phyloP scores from a whole-genome alignment of 352 stramenopile genomes.

The Pythium scleroteichum region DNA sequence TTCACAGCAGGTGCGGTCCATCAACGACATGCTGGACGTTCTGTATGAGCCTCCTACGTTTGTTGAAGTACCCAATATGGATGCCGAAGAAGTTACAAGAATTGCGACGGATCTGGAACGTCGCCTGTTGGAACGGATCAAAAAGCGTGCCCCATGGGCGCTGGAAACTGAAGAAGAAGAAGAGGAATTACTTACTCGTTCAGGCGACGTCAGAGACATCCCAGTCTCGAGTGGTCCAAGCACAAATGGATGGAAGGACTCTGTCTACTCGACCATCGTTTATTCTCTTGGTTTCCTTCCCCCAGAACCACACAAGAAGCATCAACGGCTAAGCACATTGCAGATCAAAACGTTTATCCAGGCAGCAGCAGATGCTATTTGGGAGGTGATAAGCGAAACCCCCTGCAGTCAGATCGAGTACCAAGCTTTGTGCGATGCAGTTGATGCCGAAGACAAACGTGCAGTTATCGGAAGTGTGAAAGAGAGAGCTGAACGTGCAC shows the following conservation, averaged over 20 bases:
- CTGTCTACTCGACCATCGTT: slow-evolving; percentile 64
- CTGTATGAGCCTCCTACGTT: slow-evolving; percentile 66
- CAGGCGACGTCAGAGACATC: slow-evolving; percentile 16
- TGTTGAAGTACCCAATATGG: slow-evolving; percentile 67
- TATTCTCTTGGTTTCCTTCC: slow-evolving; percentile 73
- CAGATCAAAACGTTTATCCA: slow-evolving; percentile 89
- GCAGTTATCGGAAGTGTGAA: slow-evolving; percentile 35
- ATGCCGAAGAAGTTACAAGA: slow-evolving; percentile 44
- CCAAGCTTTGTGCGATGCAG: slow-evolving; percentile 71
- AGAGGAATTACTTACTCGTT: slow-evolving; percentile 13
- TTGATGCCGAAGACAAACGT: slow-evolving; percentile 34
- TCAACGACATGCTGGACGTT: slow-evolving; percentile 72
- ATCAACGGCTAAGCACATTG: slow-evolving; percentile 76
- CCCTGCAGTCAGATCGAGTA: slow-evolving; percentile 68
- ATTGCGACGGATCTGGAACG: slow-evolving; percentile 46
- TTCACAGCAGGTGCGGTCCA: slow-evolving; percentile 62
- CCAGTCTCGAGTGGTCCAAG: slow-evolving; percentile 2
- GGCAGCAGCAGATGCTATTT: slow-evolving; percentile 64
- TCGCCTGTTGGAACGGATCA: slow-evolving; percentile 41
- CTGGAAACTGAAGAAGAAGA: slow-evolving; percentile 36
- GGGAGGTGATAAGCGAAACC: slow-evolving; percentile 57
- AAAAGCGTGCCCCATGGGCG: slow-evolving; percentile 69
- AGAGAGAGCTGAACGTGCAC: slow-evolving; percentile 36
- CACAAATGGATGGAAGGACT: slow-evolving; percentile 44
- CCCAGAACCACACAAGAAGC: slow-evolving; percentile 32